These are phyloP conservation scores for Beverwykella pulmonaria DNA, from an alignment of 495 filamentous ascomycete genomes.

Conservation along the genomic window DNA sequence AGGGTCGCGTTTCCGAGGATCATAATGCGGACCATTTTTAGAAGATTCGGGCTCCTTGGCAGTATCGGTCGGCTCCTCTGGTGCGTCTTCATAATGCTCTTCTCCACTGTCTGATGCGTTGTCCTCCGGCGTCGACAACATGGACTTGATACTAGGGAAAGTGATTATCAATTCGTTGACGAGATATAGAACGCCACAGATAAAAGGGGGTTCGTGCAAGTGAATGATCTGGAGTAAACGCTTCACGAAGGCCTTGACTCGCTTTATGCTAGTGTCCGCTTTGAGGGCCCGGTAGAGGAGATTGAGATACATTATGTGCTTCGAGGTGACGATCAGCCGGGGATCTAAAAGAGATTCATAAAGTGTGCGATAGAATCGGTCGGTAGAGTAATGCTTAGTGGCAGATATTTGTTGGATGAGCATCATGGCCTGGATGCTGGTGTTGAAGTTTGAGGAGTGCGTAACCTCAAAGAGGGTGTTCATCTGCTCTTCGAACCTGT, in stretches of 20 bases:
- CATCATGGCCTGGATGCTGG: slow-evolving; percentile 92
- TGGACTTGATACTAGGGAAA: slow-evolving; percentile 71
- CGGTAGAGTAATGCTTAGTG: slow-evolving; percentile 73
- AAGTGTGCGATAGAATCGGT: slow-evolving; percentile 91
- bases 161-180: slow-evolving; percentile 75
- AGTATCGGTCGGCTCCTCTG: slow-evolving; percentile 51
- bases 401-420: slow-evolving; percentile 89
- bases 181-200: slow-evolving; percentile 85
- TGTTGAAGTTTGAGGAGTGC: slow-evolving; percentile 98
- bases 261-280: slow-evolving; percentile 79
- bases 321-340: slow-evolving; percentile 83
- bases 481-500: slow-evolving; percentile 74
- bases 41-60: slow-evolving; percentile 10
- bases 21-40: slow-evolving; percentile 56
- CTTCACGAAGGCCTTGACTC: slow-evolving; percentile 91
- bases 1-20: slow-evolving; percentile 87
- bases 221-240: slow-evolving; percentile 82
- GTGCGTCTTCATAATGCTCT: slow-evolving; percentile 72
- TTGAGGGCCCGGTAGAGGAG: slow-evolving; percentile 85
- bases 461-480: slow-evolving; percentile 93
- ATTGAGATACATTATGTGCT: slow-evolving; percentile 93
- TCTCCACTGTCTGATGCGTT: slow-evolving; percentile 67
- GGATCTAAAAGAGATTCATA: slow-evolving; percentile 95
- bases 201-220: slow-evolving; percentile 89
- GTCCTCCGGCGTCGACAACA: slow-evolving; percentile 74